A percentile compares a stretch with the other conserved stretches of the same genome.
These are phyloP conservation scores for Serendipita vermifera DNA, from an alignment of 768 basidiomycete species.

Conservation along the genomic window DNA sequence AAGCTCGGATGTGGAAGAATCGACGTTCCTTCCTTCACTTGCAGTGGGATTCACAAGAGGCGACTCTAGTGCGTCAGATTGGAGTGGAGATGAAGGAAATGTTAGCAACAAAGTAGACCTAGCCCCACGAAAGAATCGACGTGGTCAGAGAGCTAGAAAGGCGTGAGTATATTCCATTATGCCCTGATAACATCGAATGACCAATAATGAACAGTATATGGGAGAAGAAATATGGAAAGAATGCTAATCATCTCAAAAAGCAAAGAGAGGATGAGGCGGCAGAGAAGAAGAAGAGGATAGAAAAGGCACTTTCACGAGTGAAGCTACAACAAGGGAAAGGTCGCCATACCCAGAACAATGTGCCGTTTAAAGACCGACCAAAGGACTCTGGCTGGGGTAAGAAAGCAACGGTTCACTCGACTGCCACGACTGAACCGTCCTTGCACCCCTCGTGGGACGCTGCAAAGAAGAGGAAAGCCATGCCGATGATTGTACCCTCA, in stretches of 20 bases:
- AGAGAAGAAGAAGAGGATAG: slow-evolving; percentile 14
- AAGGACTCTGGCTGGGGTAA: too few relatives aligned
- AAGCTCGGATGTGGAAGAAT: slow-evolving; percentile 24
- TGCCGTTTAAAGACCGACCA: too few relatives aligned
- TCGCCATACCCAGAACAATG: neutral
- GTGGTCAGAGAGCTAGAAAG: slow-evolving; percentile 86
- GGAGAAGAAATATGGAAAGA: slow-evolving; percentile 90
- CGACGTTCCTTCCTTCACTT: slow-evolving; percentile 79
- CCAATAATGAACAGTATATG: slow-evolving; percentile 53
- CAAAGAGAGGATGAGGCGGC: slow-evolving; percentile 22
- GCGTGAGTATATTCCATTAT: slow-evolving; percentile 48
- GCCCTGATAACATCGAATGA: neutral
- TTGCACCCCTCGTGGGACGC: slow-evolving; percentile 97
- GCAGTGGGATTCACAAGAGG: slow-evolving; percentile 75
- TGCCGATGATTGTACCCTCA: slow-evolving; percentile 43
- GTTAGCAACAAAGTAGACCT: slow-evolving; percentile 40
- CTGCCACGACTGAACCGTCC: slow-evolving; percentile 31
- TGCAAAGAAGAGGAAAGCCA: slow-evolving; percentile 58
- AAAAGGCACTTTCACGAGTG: slow-evolving; percentile 12
- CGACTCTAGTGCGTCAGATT: slow-evolving; percentile 65
- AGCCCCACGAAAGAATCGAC: slow-evolving; percentile 53
- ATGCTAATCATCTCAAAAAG: slow-evolving; percentile 84
- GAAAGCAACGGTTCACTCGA: too few relatives aligned
- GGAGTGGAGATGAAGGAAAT: slow-evolving; percentile 49
- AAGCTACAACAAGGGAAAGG: slow-evolving; percentile 5